These are phyloP conservation scores for Amauroascus niger DNA, from an alignment of 2,329 filamentous ascomycete species.

Conservation along the genomic window DNA sequence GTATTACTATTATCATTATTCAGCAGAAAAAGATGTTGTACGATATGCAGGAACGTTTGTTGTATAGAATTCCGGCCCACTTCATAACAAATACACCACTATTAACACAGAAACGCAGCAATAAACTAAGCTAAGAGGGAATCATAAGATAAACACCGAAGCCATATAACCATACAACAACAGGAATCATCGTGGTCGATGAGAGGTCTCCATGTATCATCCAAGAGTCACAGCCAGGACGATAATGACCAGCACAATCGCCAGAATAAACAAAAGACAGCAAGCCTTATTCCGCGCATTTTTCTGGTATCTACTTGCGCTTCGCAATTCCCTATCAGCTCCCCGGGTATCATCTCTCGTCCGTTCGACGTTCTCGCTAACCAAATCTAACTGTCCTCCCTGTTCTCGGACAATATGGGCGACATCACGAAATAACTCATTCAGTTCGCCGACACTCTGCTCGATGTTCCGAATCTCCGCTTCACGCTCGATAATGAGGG, in stretches of 20 bases:
- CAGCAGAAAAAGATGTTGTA: constrained; percentile 3
- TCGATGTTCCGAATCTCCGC: constrained; percentile 96
- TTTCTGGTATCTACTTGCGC: constrained; percentile 87
- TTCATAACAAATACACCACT: neutral
- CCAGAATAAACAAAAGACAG: constrained; percentile 78
- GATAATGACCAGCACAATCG: constrained; percentile 80
- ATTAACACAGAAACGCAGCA: neutral
- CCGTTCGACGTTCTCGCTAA: constrained; percentile 77
- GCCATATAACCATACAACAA: constrained; percentile 1
- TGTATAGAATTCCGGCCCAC: neutral
- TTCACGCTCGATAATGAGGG: constrained; percentile 89
- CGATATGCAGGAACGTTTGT: neutral
- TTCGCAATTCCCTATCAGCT: constrained; percentile 74
- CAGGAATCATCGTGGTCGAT: no score
- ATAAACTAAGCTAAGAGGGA: constrained; percentile 1
- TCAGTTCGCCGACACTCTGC: constrained; percentile 87
- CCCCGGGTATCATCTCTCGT: constrained; percentile 72
- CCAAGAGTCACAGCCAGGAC: constrained; percentile 76
- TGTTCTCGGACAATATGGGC: constrained; percentile 94
- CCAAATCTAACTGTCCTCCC: constrained; percentile 76
- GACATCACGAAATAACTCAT: constrained; percentile 95
- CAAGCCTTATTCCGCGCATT: constrained; percentile 90
- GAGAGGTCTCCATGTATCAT: constrained; percentile 31
- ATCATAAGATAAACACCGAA: constrained; percentile 5
- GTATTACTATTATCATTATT: constrained; percentile 9